Conservation (phyloP, 768 basidiomycete species). For the Chalciporus sphaerocephalus region DNA sequence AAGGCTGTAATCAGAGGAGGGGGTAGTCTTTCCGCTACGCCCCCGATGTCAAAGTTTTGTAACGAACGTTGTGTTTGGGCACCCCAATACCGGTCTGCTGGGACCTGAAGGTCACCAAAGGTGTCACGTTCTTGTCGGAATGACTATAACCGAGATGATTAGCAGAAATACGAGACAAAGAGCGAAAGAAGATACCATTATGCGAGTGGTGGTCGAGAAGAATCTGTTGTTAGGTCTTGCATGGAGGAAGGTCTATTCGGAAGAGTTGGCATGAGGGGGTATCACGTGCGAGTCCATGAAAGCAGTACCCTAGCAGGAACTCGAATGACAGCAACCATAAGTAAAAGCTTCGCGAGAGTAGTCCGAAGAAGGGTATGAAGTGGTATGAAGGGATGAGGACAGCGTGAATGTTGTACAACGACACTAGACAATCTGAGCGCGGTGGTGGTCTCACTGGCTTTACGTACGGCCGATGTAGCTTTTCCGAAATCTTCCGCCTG, state of each 20-base stretch:
- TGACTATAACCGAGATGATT: constrained; percentile 36
- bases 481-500: constrained; percentile 13
- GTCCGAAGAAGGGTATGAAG: no score
- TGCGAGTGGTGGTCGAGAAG: constrained; percentile 31
- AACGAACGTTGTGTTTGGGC: constrained; percentile 96
- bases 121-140: constrained; percentile 88
- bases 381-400: neutral
- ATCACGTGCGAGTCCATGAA: constrained; percentile 24
- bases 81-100: constrained; percentile 90
- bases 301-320: constrained; percentile 9
- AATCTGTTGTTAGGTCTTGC: constrained; percentile 5
- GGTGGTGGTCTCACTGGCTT: neutral
- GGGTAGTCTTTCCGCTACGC: constrained; percentile 88
- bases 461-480: no score
- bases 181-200: constrained; percentile 33
- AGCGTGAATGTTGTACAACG: neutral
- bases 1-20: constrained; percentile 97
- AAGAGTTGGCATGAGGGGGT: neutral
- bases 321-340: constrained; percentile 7
- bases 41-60: constrained; percentile 98
- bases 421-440: no score
- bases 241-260: constrained; percentile 3
- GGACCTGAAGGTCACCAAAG: constrained; percentile 91
- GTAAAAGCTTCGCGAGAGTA: neutral
- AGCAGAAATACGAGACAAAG: neutral